Evolutionary conservation across 1,284 basidiomycete genomes (phyloP).

Genomic region (Sanghuangporus weigelae): DNA sequence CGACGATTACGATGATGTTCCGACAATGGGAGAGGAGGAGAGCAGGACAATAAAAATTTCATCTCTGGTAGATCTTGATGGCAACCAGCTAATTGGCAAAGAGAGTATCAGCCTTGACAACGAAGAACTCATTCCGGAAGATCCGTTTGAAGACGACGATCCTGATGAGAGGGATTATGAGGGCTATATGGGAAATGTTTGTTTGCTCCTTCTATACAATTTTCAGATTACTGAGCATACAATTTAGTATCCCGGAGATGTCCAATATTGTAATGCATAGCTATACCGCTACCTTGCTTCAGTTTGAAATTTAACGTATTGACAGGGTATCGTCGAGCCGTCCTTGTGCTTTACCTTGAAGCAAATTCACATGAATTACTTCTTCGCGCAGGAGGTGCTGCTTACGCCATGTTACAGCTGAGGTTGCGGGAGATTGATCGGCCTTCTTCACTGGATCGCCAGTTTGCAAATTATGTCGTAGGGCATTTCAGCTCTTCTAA

Average conservation of each 20-base stretch:
- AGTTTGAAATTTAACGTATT: not conserved
- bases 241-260: not conserved
- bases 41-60: slow-evolving; percentile 25
- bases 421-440: not conserved
- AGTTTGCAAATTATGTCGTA: not conserved
- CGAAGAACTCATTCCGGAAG: slow-evolving; percentile 9
- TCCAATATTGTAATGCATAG: slow-evolving; percentile 6
- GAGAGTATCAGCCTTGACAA: slow-evolving; percentile 31
- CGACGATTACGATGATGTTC: slow-evolving; percentile 11
- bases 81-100: slow-evolving; percentile 24
- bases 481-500: not conserved
- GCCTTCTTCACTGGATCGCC: not conserved
- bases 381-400: slow-evolving; percentile 23
- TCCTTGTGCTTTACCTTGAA: slow-evolving; percentile 34
- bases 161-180: slow-evolving; percentile 38
- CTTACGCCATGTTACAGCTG: slow-evolving; percentile 20
- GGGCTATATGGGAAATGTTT: slow-evolving; percentile 39
- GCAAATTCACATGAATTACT: slow-evolving; percentile 25
- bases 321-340: slow-evolving; percentile 38
- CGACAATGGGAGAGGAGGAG: slow-evolving; percentile 27
- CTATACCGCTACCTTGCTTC: not conserved
- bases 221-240: not conserved
- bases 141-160: slow-evolving; percentile 26
- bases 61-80: slow-evolving; percentile 35
- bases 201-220: slow-evolving; percentile 17